A percentile compares a stretch with the other conserved stretches of the same genome.
These are phyloP conservation scores for Pholiota adiposa DNA, from an alignment of 1,284 basidiomycete genomes.

Conservation along the genomic window DNA sequence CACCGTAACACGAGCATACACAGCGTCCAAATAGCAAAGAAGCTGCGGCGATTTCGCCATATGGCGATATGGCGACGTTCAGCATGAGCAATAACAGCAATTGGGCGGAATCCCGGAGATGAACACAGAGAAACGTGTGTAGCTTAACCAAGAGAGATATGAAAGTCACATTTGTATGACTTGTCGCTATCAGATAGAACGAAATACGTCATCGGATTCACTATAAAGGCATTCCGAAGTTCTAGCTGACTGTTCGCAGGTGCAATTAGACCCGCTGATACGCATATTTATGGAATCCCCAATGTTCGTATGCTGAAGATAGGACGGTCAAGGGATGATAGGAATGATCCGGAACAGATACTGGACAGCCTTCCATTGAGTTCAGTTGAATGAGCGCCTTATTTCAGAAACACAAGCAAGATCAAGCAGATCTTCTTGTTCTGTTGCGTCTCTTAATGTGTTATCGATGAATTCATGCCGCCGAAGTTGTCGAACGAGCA, in stretches of 20 bases:
- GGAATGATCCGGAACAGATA: constrained; percentile 10
- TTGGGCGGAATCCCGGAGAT: constrained; percentile 24
- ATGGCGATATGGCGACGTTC: constrained; percentile 16
- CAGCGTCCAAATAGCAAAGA: constrained; percentile 18
- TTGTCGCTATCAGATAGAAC: constrained; percentile 8
- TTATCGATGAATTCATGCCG: constrained; percentile 11
- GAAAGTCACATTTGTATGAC: constrained; percentile 18
- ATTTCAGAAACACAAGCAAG: constrained; percentile 5
- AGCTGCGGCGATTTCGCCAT: constrained; percentile 27
- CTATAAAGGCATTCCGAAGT: constrained; percentile 6
- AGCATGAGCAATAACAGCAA: constrained; percentile 15
- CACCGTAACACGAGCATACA: constrained; percentile 11
- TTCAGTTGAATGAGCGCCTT: constrained; percentile 5
- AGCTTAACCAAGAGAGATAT: background rate
- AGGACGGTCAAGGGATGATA: constrained; percentile 4
- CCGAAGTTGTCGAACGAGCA: background rate
- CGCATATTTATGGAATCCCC: constrained; percentile 5
- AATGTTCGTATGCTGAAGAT: constrained; percentile 3
- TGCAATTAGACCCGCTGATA: constrained; percentile 4
- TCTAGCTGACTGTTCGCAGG: constrained; percentile 7
- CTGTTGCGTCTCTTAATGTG: background rate
- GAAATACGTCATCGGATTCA: background rate
- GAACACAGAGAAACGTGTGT: constrained; percentile 19
- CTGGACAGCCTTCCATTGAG: background rate
- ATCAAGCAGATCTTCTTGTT: constrained; percentile 12